Base-by-base conservation (phyloP, 345 rosid genomes). In the Euphorbia lathyris region DNA sequence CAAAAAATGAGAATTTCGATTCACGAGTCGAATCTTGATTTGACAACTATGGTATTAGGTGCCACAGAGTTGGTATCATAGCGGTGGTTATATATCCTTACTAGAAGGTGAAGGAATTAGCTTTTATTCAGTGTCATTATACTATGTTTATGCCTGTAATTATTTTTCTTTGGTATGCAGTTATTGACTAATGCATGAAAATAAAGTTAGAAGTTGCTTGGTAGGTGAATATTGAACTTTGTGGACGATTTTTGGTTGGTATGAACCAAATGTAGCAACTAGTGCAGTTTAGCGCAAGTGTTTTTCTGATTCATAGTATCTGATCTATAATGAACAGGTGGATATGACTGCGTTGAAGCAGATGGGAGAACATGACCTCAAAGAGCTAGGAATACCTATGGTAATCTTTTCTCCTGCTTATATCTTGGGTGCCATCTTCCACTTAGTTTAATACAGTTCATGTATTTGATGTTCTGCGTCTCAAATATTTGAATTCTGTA, bases 381-480 rank as follows among this genome's bases (percentile, higher is more conserved):
- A 90, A 83, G 99, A 95, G 76, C 81, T 95, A 68, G 92, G 88
- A 75, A 92, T 94, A 78, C 99, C 99, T 59, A 95, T 92, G 99
- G 99, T 95, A 86, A 60, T 47, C 47, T n/a, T 47, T 53, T 68
- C 7, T 3, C 66, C 70, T 59, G 32, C 57, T 38, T 63, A 20
- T 63, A 22, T 61, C 47, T 22, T 23, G 29, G 50, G 23, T 8
- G 16, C 45, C 7, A 1, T 32, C 38, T 36, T 63, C n/a, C 48
- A 40, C 32, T 25, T 20, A 25, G 36, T 34, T 34, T 63, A 23
- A 11, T 14, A 45, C 12, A 45, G 51, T 7, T 42, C 20, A 34
- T 34, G 38, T 34, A n/a, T 13, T 42, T 13, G 52, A 63, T 9
- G 5, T 42, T 36, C 36, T n/a, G 38, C 7, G 26, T 56, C 63